These are phyloP conservation scores for Spergularia marina DNA, from an alignment of 148 eudicot genomes.

Conservation along the genomic window DNA sequence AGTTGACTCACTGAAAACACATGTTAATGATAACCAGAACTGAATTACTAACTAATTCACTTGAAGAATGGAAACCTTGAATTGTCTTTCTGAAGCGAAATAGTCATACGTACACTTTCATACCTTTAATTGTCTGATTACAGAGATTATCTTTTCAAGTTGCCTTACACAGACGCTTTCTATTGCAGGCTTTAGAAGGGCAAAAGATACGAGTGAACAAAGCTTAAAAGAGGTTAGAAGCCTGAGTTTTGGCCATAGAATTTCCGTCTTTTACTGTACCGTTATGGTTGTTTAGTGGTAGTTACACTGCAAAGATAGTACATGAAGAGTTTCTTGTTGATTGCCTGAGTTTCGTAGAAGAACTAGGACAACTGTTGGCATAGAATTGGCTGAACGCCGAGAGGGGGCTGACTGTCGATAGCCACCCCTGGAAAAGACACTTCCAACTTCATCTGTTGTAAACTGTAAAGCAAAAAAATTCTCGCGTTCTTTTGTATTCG, in stretches of 20 bases:
- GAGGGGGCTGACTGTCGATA: too few species aligned
- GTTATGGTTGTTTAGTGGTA: slow-evolving; percentile 15
- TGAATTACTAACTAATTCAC: background rate
- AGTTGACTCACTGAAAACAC: slow-evolving; percentile 17
- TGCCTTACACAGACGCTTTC: slow-evolving; percentile 1
- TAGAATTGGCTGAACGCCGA: too few species aligned
- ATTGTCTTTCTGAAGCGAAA: background rate
- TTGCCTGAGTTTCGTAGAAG: background rate
- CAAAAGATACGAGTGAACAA: slow-evolving; percentile 87
- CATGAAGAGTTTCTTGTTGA: background rate
- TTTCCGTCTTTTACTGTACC: slow-evolving; percentile 1
- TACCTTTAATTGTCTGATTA: background rate
- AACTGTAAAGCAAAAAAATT: too few species aligned
- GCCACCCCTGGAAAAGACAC: too few species aligned
- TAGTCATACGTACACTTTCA: background rate
- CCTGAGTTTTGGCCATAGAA: background rate
- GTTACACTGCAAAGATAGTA: slow-evolving; percentile 8
- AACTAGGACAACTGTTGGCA: too few species aligned
- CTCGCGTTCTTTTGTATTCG: too few species aligned
- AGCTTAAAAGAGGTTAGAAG: slow-evolving; percentile 37
- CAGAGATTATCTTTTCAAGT: background rate
- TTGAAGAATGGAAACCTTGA: background rate
- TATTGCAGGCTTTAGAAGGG: slow-evolving; percentile 79
- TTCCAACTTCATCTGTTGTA: too few species aligned
- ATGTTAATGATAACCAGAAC: background rate